Evolutionary conservation across 306 rosid genomes (phyloP), one percentile per base, ranked within the genome.

Genomic region (Ammopiptanthus mongolicus): DNA sequence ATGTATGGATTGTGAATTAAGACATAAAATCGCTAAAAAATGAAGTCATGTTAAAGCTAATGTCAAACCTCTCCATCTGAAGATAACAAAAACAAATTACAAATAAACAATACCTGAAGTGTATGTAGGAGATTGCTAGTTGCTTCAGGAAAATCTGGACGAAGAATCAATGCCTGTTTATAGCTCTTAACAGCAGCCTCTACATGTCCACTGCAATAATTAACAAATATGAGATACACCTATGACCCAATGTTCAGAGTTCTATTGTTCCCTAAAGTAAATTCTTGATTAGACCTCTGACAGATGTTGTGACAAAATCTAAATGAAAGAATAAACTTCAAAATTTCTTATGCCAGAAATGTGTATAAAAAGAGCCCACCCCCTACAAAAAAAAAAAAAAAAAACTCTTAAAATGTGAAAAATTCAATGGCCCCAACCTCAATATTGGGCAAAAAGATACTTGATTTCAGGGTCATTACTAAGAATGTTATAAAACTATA

Each of bases 111-210:
- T 80, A 95, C 99, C 98, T 92, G 98, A 70, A 96, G 87, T 5
- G 98, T 96, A 79, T 96, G 99, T 37, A 96, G 80, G 59, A 96
- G 98, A 87, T 96, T 96, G 91, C 99, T 90, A 61, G 98, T 92
- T 83, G 99, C 99, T 82, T 96, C 99, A 23, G 99, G 98, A 78
- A 96, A 96, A 33, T 96, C 99, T 2, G 89, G 81, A 52, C 99
- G 97, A 51, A 96, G 87, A 78, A 65, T 33, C 84, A 96, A 71
- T 46, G 99, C 97, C 82, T 92, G 97, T 58, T 75, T 89, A 65
- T 96, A 96, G 88, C 98, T 87, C 86, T 88, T 90, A 10, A 90
- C 83, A 71, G 99, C 98, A 57, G 88, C 93, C 79, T 96, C 99
- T 50, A 96, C 99, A 73, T 15, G 98, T 71, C 97, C 98, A 85